A percentile compares a stretch with the other conserved stretches of the same genome.
Conservation (phyloP, 768 basidiomycete species). For the Kwoniella pini region DNA sequence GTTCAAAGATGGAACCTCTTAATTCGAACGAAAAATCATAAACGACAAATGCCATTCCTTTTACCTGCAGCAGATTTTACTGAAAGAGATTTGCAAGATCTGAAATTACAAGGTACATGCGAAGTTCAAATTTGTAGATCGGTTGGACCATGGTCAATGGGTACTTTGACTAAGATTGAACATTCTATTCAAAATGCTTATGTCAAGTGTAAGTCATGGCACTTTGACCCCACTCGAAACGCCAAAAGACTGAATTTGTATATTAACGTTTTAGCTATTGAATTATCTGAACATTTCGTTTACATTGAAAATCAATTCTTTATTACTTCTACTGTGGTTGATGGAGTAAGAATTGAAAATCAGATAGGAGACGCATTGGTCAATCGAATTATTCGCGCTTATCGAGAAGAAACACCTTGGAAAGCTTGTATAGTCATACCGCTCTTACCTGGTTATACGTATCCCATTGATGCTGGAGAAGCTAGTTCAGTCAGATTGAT, state of each 20-base stretch:
- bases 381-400: slow-evolving; percentile 82
- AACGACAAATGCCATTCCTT: slow-evolving; percentile 87
- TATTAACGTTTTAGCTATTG: slow-evolving; percentile 65
- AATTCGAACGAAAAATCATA: slow-evolving; percentile 69
- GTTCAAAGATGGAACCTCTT: slow-evolving; percentile 63
- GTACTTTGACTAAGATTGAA: slow-evolving; percentile 79
- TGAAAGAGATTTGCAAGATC: slow-evolving; percentile 69
- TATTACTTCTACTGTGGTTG: slow-evolving; percentile 67
- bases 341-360: slow-evolving; percentile 85
- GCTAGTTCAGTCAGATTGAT: slow-evolving; percentile 93
- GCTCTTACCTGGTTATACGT: slow-evolving; percentile 87
- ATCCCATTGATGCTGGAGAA: slow-evolving; percentile 87
- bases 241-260: too few species aligned
- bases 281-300: slow-evolving; percentile 92
- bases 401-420: slow-evolving; percentile 78
- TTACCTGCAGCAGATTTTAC: slow-evolving; percentile 91
- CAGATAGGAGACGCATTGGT: slow-evolving; percentile 92
- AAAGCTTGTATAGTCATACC: slow-evolving; percentile 86
- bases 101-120: slow-evolving; percentile 90
- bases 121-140: slow-evolving; percentile 96
- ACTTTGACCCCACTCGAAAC: background rate
- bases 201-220: slow-evolving; percentile 67
- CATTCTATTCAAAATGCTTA: slow-evolving; percentile 95
- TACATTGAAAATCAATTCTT: slow-evolving; percentile 79
- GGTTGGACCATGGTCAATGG: slow-evolving; percentile 94